Evolutionary conservation across 129 eudicot species (phyloP).

Genomic region (Artemisia tridentata): DNA sequence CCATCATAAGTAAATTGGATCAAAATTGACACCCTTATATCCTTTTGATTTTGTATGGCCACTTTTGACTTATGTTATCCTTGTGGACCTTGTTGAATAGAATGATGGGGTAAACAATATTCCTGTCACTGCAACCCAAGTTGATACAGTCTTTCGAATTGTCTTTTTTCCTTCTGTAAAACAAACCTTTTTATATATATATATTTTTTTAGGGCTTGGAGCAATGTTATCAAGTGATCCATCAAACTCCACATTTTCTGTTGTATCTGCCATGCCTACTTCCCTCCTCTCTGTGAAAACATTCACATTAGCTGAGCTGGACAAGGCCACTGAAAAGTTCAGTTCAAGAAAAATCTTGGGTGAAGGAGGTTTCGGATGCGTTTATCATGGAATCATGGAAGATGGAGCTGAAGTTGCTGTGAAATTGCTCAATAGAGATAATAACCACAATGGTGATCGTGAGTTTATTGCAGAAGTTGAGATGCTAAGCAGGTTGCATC

Average conservation of each 20-base stretch:
- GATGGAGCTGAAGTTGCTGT: slow-evolving; percentile 88
- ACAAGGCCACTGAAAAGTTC: slow-evolving; percentile 85
- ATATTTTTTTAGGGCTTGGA: slow-evolving; percentile 60
- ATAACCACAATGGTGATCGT: slow-evolving; percentile 84
- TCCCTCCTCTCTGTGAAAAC: slow-evolving; percentile 87
- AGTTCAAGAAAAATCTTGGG: slow-evolving; percentile 71
- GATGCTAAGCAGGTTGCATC: slow-evolving; percentile 95
- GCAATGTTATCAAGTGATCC: slow-evolving; percentile 73
- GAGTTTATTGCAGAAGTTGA: slow-evolving; percentile 95
- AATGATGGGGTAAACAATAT: slow-evolving; percentile 9
- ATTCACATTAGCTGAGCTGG: slow-evolving; percentile 72
- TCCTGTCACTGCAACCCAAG: slow-evolving; percentile 7
- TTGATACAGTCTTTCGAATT: slow-evolving; percentile 7
- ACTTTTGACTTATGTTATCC: background rate
- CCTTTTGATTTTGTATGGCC: background rate
- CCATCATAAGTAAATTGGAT: background rate
- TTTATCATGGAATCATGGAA: slow-evolving; percentile 73
- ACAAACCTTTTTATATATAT: background rate
- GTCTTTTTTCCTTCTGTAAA: background rate
- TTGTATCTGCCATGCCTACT: slow-evolving; percentile 72
- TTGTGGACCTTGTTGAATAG: background rate
- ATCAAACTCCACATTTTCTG: slow-evolving; percentile 76
- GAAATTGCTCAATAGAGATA: slow-evolving; percentile 80
- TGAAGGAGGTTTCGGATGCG: slow-evolving; percentile 99
- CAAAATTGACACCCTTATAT: background rate